phyloP scores from a whole-genome alignment of 257 asterid genomes.

The Agastache rugosa region DNA sequence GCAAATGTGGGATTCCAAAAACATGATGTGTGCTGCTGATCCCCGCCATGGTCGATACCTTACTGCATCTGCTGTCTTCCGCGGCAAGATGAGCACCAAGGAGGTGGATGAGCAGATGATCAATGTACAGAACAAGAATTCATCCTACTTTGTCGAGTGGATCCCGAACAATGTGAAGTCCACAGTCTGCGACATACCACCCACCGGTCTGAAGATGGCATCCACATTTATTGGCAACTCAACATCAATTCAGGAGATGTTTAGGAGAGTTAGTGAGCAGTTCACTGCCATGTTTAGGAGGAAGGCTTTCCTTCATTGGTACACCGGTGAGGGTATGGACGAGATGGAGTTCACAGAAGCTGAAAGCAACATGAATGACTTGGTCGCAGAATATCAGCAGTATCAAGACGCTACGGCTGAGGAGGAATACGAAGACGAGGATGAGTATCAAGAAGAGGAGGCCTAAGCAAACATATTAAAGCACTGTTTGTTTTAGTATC shows the following conservation, averaged over 20 bases:
- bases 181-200: conserved; percentile 60
- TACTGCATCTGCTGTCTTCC: conserved; percentile 59
- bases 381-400: conserved; percentile 61
- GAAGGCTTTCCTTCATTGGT: conserved; percentile 58
- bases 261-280: conserved; percentile 55
- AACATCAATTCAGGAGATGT: conserved; percentile 62
- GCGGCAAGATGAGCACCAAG: conserved; percentile 62
- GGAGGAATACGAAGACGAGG: conserved; percentile 52
- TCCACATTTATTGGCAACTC: conserved; percentile 57
- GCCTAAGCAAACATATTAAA: conserved; percentile 18
- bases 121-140: conserved; percentile 59
- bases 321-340: conserved; percentile 60
- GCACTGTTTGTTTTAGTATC: not conserved
- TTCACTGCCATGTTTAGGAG: conserved; percentile 60
- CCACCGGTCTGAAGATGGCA: conserved; percentile 57
- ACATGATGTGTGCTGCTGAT: conserved; percentile 65
- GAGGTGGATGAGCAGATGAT: conserved; percentile 59
- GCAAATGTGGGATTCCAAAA: conserved; percentile 61
- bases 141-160: conserved; percentile 62
- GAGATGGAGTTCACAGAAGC: conserved; percentile 61
- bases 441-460: conserved; percentile 43
- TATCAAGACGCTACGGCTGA: conserved; percentile 64
- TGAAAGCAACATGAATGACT: conserved; percentile 59
- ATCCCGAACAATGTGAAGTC: conserved; percentile 58
- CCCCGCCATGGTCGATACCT: conserved; percentile 58